phyloP scores from a whole-genome alignment of 192 early-diverging fungal species.

The Coemansia interrupta region DNA sequence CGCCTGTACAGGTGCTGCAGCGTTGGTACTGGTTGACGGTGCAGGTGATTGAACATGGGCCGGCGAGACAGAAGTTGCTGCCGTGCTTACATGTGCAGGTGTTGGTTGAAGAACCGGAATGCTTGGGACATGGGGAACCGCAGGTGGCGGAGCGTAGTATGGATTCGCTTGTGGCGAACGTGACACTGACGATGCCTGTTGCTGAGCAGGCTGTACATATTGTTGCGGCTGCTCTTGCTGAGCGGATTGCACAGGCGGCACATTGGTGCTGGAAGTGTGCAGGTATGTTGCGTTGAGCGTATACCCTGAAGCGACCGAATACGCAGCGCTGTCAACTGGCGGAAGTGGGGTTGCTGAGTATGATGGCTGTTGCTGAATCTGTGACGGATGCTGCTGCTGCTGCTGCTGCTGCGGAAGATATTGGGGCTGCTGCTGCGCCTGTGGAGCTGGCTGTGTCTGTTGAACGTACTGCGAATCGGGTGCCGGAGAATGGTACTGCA shows the following conservation, averaged over 20 bases:
- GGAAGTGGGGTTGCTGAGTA: slow-evolving; percentile 8
- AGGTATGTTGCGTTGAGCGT: background rate
- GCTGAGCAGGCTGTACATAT: background rate
- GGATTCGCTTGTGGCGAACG: slow-evolving; percentile 22
- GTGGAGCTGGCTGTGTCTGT: slow-evolving; percentile 10
- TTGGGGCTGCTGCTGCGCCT: slow-evolving; percentile 40
- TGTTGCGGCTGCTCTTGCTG: slow-evolving; percentile 3
- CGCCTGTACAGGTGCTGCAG: slow-evolving; percentile 7
- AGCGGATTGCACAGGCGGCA: background rate
- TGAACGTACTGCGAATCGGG: slow-evolving; percentile 2
- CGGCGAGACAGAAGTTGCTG: background rate
- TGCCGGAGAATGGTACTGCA: slow-evolving; percentile 19
- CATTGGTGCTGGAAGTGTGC: background rate
- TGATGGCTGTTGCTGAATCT: slow-evolving; percentile 8
- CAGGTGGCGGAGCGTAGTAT: slow-evolving; percentile 25
- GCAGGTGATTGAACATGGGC: slow-evolving; percentile 2
- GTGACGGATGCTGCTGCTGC: slow-evolving; percentile 16
- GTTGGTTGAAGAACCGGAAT: slow-evolving; percentile 40
- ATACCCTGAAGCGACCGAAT: slow-evolving; percentile 1
- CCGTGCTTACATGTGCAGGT: background rate
- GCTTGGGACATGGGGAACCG: slow-evolving; percentile 29
- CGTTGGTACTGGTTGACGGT: background rate
- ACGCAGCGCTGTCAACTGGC: background rate
- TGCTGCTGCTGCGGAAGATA: slow-evolving; percentile 21
- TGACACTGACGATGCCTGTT: background rate